These are phyloP conservation scores for Rhodotorula sp. DNA, from an alignment of 1,284 basidiomycete genomes.

Conservation along the genomic window DNA sequence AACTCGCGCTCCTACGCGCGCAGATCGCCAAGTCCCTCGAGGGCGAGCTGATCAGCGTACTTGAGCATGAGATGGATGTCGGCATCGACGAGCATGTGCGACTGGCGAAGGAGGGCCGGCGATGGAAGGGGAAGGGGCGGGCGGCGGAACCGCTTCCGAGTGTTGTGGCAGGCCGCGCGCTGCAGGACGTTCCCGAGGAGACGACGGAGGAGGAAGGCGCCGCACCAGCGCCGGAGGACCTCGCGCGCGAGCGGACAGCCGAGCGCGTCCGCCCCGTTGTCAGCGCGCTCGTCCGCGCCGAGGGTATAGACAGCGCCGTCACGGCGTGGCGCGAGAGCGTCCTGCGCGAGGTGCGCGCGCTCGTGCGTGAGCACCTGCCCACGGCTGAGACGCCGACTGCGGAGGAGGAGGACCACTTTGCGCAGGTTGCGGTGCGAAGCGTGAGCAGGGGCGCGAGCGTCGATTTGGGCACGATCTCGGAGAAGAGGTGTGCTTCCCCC, in stretches of 20 bases:
- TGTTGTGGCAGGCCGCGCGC: background rate
- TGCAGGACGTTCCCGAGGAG: slow-evolving; percentile 6
- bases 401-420: slow-evolving; percentile 40
- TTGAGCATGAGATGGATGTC: slow-evolving; percentile 66
- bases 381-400: slow-evolving; percentile 15
- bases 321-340: slow-evolving; percentile 76
- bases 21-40: slow-evolving; percentile 78
- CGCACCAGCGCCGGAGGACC: slow-evolving; percentile 48
- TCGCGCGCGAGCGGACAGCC: slow-evolving; percentile 44
- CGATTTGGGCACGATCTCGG: slow-evolving; percentile 42
- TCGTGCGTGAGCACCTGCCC: slow-evolving; percentile 55
- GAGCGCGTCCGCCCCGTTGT: slow-evolving; percentile 63
- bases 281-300: slow-evolving; percentile 72
- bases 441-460: slow-evolving; percentile 31
- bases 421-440: slow-evolving; percentile 19
- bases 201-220: background rate
- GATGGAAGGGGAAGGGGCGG: slow-evolving; percentile 9
- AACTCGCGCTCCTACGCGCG: slow-evolving; percentile 36
- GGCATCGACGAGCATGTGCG: slow-evolving; percentile 24
- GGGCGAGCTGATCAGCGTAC: slow-evolving; percentile 69
- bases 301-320: slow-evolving; percentile 69
- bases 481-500: slow-evolving; percentile 50
- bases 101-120: background rate
- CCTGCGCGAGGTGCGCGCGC: slow-evolving; percentile 65
- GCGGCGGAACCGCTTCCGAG: background rate